Evolutionary conservation across 495 filamentous ascomycete species (phyloP).

Genomic region (Evernia prunastri): DNA sequence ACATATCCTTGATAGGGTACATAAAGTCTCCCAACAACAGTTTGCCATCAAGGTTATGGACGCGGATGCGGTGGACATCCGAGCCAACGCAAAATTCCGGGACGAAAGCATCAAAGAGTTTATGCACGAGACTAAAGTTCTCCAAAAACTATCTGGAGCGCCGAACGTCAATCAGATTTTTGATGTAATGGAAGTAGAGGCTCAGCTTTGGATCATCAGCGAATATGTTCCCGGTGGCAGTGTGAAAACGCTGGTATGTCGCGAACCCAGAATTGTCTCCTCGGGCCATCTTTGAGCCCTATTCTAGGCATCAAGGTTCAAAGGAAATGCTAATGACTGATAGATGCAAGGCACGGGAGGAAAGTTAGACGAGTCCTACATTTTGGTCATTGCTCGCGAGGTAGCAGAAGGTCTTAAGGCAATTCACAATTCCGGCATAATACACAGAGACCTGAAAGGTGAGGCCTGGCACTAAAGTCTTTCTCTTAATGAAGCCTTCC

Average conservation of each 20-base stretch:
- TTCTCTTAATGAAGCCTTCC: neutral
- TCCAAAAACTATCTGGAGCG: conserved; percentile 77
- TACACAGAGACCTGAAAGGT: conserved; percentile 96
- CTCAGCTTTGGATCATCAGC: conserved; percentile 89
- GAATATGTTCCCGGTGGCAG: conserved; percentile 95
- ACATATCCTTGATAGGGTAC: conserved; percentile 15
- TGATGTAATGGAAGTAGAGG: conserved; percentile 78
- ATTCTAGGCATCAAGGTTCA: neutral
- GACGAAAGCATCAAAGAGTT: conserved; percentile 80
- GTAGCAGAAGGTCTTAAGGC: conserved; percentile 76
- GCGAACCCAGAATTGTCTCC: conserved; percentile 12
- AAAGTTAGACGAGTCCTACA: conserved; percentile 76
- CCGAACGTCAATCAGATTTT: conserved; percentile 87
- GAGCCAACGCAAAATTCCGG: conserved; percentile 57
- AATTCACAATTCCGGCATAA: conserved; percentile 85
- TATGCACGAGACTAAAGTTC: conserved; percentile 79
- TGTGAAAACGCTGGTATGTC: conserved; percentile 73
- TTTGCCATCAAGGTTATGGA: conserved; percentile 96
- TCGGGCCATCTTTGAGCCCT: neutral
- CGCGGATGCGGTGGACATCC: conserved; percentile 79
- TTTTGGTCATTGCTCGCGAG: conserved; percentile 83
- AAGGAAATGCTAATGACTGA: neutral
- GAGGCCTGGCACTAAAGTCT: conserved; percentile 10
- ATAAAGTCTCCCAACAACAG: conserved; percentile 40
- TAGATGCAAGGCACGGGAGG: conserved; percentile 59